Percentiles rank a stretch among this genome's conserved stretches.
These are phyloP conservation scores for Zelopaecilomyces penicillatus DNA, from an alignment of 2,329 filamentous ascomycete species.

Conservation along the genomic window DNA sequence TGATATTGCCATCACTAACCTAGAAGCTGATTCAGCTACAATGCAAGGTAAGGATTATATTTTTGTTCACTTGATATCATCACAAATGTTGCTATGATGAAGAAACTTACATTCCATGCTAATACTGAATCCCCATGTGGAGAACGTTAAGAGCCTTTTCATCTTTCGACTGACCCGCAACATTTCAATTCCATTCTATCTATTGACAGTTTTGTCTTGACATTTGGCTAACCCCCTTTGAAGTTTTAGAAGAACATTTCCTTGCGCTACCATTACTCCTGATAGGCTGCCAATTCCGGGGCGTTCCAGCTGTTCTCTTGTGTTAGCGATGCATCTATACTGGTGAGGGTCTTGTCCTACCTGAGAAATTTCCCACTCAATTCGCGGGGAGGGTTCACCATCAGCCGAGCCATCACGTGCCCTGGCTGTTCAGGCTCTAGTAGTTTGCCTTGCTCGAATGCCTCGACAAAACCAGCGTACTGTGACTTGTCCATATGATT, in stretches of 20 bases:
- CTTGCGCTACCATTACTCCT: slow-evolving; percentile 21
- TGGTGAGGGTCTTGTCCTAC: slow-evolving; percentile 31
- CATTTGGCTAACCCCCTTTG: slow-evolving; percentile 8
- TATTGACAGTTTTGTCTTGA: slow-evolving; percentile 6
- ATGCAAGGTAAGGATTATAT: slow-evolving; percentile 4
- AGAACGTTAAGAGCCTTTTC: slow-evolving; percentile 66
- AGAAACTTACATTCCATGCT: slow-evolving; percentile 65
- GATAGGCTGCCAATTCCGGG: slow-evolving; percentile 45
- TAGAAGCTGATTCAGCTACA: too few relatives aligned
- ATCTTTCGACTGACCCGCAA: slow-evolving; percentile 68
- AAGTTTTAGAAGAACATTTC: slow-evolving; percentile 5
- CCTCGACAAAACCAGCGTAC: slow-evolving; percentile 59
- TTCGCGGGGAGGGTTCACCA: slow-evolving; percentile 52
- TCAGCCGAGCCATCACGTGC: slow-evolving; percentile 74
- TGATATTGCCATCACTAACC: too few relatives aligned
- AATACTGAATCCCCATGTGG: slow-evolving; percentile 63
- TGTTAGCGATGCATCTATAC: not conserved
- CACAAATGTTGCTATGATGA: slow-evolving; percentile 47
- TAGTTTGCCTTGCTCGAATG: slow-evolving; percentile 63
- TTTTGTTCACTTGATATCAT: slow-evolving; percentile 1
- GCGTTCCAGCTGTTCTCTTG: slow-evolving; percentile 27
- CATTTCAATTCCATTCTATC: slow-evolving; percentile 16
- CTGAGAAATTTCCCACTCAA: slow-evolving; percentile 70
- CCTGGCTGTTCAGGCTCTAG: slow-evolving; percentile 79
- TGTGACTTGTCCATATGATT: slow-evolving; percentile 43